A percentile compares a stretch with the other conserved stretches of the same genome.
These are phyloP conservation scores for Serpula lacrymans DNA, from an alignment of 768 basidiomycete genomes.

Conservation along the genomic window DNA sequence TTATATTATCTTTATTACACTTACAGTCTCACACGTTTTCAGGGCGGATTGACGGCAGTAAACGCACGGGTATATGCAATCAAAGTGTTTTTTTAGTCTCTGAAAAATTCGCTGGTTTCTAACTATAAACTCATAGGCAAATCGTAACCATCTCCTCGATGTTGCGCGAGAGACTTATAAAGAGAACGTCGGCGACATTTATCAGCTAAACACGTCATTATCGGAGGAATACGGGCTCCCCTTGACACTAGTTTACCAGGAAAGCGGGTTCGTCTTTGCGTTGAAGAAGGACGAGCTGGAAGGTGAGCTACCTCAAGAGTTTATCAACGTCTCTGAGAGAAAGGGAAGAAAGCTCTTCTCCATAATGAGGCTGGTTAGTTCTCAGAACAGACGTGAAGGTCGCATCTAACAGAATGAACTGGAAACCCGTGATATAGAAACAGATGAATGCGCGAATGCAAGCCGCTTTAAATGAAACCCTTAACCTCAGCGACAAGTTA, in stretches of 20 bases:
- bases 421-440: conserved; percentile 44
- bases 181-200: conserved; percentile 89
- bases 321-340: conserved; percentile 63
- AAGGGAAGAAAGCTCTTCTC: conserved; percentile 75
- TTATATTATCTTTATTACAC: neutral
- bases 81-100: conserved; percentile 38
- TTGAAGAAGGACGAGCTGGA: conserved; percentile 58
- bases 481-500: conserved; percentile 81
- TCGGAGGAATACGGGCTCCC: conserved; percentile 64
- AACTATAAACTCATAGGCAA: conserved; percentile 43
- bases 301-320: conserved; percentile 59
- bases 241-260: conserved; percentile 66
- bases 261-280: conserved; percentile 68
- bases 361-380: conserved; percentile 73
- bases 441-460: conserved; percentile 88
- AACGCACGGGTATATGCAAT: conserved; percentile 90
- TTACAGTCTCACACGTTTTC: conserved; percentile 1
- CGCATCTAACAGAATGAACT: no score
- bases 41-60: conserved; percentile 72
- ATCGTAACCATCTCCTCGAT: conserved; percentile 80
- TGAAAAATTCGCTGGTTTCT: neutral
- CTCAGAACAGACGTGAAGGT: neutral
- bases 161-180: conserved; percentile 94
- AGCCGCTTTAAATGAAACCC: conserved; percentile 85
- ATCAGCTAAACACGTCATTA: conserved; percentile 56